phyloP scores from a whole-genome alignment of 306 rosid genomes.

The Gillenia trifoliata region DNA sequence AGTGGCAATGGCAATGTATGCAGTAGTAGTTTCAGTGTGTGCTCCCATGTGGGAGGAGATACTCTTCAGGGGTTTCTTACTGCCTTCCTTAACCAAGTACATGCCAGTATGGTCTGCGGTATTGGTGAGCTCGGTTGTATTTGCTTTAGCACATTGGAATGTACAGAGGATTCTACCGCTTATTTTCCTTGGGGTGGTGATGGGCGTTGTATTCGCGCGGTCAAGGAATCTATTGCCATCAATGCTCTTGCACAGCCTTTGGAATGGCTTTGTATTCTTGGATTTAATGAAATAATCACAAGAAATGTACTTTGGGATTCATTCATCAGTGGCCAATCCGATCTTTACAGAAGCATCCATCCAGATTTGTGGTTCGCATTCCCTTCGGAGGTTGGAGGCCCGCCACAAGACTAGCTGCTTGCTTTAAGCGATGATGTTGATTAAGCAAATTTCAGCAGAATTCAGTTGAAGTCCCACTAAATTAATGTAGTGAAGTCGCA shows the following conservation, averaged over 20 bases:
- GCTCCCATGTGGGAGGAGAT: conserved; percentile 99
- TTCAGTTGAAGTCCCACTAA: conserved; percentile 8
- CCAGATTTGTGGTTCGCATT: background rate
- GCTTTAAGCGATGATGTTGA: background rate
- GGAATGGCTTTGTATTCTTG: conserved; percentile 89
- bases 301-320: conserved; percentile 17
- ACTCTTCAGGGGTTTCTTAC: conserved; percentile 87
- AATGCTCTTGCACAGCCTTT: conserved; percentile 95
- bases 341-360: conserved; percentile 26
- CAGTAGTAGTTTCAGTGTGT: conserved; percentile 71
- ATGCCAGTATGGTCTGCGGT: conserved; percentile 95
- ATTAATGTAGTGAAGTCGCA: background rate
- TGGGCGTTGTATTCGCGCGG: conserved; percentile 81
- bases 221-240: conserved; percentile 89
- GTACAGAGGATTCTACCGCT: conserved; percentile 93
- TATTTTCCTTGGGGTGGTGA: conserved; percentile 83
- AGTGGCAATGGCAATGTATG: conserved; percentile 81
- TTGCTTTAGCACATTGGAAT: conserved; percentile 92
- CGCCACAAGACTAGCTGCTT: background rate
- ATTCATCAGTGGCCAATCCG: conserved; percentile 12
- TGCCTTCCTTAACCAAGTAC: conserved; percentile 89
- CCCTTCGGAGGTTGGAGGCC: background rate
- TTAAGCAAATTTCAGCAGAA: background rate
- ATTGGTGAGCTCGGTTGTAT: conserved; percentile 78
- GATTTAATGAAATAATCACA: conserved; percentile 66